phyloP scores from a whole-genome alignment of 2,329 filamentous ascomycete genomes.

The Botryotinia globosa region DNA sequence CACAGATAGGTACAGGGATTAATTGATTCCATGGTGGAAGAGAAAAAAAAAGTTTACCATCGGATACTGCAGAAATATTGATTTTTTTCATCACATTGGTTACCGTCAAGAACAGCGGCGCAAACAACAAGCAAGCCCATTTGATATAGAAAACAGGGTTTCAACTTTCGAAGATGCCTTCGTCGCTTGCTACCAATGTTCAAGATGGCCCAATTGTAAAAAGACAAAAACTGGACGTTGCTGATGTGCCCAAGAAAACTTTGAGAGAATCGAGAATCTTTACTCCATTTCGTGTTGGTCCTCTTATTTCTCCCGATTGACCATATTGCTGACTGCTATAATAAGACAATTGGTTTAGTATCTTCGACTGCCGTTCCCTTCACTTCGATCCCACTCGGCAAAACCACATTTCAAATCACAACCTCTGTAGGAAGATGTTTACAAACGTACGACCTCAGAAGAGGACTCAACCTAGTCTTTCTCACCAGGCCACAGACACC shows the following conservation, averaged over 20 bases:
- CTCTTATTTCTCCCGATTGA: background rate
- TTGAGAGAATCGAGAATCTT: constrained; percentile 73
- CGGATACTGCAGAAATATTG: background rate
- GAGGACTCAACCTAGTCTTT: constrained; percentile 88
- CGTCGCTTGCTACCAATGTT: constrained; percentile 41
- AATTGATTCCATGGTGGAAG: background rate
- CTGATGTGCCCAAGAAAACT: constrained; percentile 42
- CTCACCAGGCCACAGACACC: constrained; percentile 89
- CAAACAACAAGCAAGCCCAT: constrained; percentile 8
- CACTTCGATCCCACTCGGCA: constrained; percentile 81
- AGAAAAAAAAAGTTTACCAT: constrained; percentile 2
- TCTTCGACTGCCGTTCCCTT: constrained; percentile 90
- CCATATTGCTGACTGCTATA: constrained; percentile 24
- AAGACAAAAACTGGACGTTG: constrained; percentile 64
- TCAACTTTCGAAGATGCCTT: constrained; percentile 44
- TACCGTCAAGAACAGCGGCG: background rate
- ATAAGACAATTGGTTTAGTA: constrained; percentile 84
- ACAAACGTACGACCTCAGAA: constrained; percentile 92
- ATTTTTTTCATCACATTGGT: background rate
- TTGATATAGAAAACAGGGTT: background rate
- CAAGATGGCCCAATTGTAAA: constrained; percentile 66
- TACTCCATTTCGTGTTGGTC: constrained; percentile 81
- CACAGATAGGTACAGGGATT: background rate
- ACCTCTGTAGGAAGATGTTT: constrained; percentile 87
- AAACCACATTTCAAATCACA: constrained; percentile 95